Evolutionary conservation across 106 monocot species (phyloP), one percentile per base, ranked within the genome.

Genomic region (Dactylorhiza incarnata): DNA sequence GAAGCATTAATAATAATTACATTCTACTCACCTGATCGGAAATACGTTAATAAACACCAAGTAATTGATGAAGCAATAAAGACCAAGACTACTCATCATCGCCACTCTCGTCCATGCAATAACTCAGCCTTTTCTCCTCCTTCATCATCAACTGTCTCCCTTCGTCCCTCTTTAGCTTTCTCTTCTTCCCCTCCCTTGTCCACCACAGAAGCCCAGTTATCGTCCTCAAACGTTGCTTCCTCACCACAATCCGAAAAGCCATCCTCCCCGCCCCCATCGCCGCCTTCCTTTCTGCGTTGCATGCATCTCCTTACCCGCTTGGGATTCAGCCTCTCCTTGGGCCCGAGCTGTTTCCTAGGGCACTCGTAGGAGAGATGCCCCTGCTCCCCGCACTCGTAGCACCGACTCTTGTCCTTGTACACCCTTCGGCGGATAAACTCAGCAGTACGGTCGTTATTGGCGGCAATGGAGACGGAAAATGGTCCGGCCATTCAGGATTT

Each of bases 311-410:
- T 80, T 19, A 20, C 52, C 65, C 86, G 75, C 71, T 85, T 86
- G 20, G 86, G 82, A 15, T 73, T 73, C 9, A 91, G 99, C 66
- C 86, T 77, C 78, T 99, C 94, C 79, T 94, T 81, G 9, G 91
- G 78, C 10, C 94, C 94, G 10, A 94, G 79, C 85, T 88, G 91
- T 73, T 99, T 94, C 74, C 76, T 77, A 0, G 87, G 91, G 79
- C 94, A 99, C 71, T 99, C 99, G 73, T 94, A 94, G 9, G 91
- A 94, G 19, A 99, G 83, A 49, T 99, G 99, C 4, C 99, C 99
- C 17, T 82, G 85, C 49, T 99, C 89, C 16, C 99, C 94, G 78
- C 99, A 99, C 85, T 94, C 99, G 58, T 99, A 99, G 81, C 99
- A 99, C 74, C 88, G 73, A 69, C 85, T 88, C 86, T 99, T 99